phyloP scores from a whole-genome alignment of 805 yeast genomes.

The Saturnispora silvae region DNA sequence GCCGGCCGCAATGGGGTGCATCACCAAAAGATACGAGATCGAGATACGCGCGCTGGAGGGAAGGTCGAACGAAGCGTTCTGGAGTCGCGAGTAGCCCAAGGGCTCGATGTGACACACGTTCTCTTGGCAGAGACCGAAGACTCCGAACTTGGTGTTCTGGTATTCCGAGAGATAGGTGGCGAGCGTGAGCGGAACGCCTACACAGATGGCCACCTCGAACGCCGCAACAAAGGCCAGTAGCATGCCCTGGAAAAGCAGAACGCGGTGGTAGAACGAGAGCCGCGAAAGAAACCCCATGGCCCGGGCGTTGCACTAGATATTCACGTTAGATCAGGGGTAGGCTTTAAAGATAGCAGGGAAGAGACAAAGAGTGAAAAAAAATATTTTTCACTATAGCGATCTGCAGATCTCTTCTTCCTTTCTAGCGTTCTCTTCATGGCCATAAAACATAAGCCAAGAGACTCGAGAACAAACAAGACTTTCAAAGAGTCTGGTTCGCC shows the following conservation, averaged over 20 bases:
- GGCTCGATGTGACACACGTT: constrained; percentile 30
- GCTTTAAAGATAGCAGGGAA: too few species aligned
- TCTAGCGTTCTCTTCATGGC: too few species aligned
- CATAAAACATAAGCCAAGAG: constrained; percentile 1
- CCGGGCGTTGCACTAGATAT: too few species aligned
- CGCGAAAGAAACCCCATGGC: too few species aligned
- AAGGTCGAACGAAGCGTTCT: constrained; percentile 21
- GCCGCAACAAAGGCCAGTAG: constrained; percentile 27
- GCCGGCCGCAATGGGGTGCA: constrained; percentile 56
- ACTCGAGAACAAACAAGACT: neutral
- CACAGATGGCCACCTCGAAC: constrained; percentile 47
- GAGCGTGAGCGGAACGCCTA: constrained; percentile 50
- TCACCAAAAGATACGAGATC: constrained; percentile 50
- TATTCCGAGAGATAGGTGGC: constrained; percentile 39
- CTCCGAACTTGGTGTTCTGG: constrained; percentile 48
- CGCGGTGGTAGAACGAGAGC: constrained; percentile 3
- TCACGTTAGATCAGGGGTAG: too few species aligned
- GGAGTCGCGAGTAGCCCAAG: constrained; percentile 32
- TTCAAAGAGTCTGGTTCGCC: neutral
- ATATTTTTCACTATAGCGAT: too few species aligned
- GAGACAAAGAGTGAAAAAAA: too few species aligned
- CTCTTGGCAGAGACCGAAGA: constrained; percentile 52
- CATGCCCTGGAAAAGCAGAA: neutral
- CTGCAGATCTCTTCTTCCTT: too few species aligned
- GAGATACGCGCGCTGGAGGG: constrained; percentile 52